A percentile compares a stretch with the other conserved stretches of the same genome.
These are phyloP conservation scores for Dactylorhiza incarnata DNA, from an alignment of 106 monocot genomes.

Conservation along the genomic window DNA sequence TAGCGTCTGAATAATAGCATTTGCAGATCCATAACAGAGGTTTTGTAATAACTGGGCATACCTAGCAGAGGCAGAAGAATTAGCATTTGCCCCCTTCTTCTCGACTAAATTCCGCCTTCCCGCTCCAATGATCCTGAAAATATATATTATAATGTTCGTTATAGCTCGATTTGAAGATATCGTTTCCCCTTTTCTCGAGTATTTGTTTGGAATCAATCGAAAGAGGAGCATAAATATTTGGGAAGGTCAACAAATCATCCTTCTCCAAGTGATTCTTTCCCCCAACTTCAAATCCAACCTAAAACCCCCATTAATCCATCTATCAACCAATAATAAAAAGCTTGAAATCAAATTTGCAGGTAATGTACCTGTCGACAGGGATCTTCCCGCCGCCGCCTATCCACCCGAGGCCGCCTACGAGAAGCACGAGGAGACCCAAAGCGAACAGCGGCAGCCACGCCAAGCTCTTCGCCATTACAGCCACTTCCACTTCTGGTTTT, in stretches of 20 bases:
- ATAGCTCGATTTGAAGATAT: constrained; percentile 2
- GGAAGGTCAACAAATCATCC: not conserved
- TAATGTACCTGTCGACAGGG: not conserved
- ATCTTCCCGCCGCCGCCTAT: not conserved
- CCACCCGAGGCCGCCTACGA: constrained; percentile 1
- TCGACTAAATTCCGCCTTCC: not conserved
- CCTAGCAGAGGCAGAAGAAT: not conserved
- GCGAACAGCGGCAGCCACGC: not conserved
- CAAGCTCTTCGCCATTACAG: constrained; percentile 9
- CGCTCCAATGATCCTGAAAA: not conserved
- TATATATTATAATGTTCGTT: too few relatives aligned
- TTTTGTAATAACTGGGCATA: not conserved
- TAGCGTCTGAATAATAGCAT: too few relatives aligned
- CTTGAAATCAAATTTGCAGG: not conserved
- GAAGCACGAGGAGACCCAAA: constrained; percentile 4
- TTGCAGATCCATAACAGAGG: not conserved
- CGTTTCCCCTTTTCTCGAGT: not conserved
- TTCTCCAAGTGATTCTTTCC: not conserved
- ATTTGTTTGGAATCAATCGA: not conserved
- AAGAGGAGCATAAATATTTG: not conserved
- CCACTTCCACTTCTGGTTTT: not conserved
- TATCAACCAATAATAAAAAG: too few relatives aligned
- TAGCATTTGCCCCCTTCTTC: not conserved
- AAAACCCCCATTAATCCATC: not conserved
- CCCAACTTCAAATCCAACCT: not conserved